Conservation (phyloP, 1,139 yeast genomes). For the Martiniozyma asiatica region DNA sequence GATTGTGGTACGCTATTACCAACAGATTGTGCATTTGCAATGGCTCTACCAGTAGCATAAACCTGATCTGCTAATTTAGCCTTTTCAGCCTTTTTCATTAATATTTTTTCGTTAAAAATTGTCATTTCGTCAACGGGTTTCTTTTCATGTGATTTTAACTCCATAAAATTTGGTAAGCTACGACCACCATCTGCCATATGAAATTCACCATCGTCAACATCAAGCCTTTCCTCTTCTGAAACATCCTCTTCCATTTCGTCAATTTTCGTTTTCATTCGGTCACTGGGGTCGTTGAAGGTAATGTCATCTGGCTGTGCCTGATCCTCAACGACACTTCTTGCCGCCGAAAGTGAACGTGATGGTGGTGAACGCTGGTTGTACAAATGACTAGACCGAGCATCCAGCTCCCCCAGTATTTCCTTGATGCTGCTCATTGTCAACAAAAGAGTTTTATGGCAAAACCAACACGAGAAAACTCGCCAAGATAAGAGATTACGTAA, state of each 20-base stretch:
- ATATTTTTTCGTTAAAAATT: conserved; percentile 19
- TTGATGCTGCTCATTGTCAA: too few relatives aligned
- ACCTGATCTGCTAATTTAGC: conserved; percentile 43
- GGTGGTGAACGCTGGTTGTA: conserved; percentile 2
- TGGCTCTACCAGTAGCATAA: conserved; percentile 48
- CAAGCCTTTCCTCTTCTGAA: conserved; percentile 58
- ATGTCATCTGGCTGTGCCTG: conserved; percentile 31
- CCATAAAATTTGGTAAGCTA: conserved; percentile 47
- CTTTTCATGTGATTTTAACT: conserved; percentile 27
- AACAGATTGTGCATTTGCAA: conserved; percentile 45
- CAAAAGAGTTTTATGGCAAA: too few relatives aligned
- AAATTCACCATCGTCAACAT: conserved; percentile 50
- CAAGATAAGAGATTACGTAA: too few relatives aligned
- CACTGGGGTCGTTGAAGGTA: conserved; percentile 43
- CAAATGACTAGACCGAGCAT: too few relatives aligned
- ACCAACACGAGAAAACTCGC: too few relatives aligned
- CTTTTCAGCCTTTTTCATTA: conserved; percentile 33
- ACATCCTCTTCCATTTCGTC: conserved; percentile 16
- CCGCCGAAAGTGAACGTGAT: conserved; percentile 15
- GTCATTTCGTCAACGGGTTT: conserved; percentile 20
- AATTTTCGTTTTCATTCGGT: conserved; percentile 28
- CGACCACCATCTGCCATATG: conserved; percentile 53
- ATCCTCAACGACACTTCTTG: conserved; percentile 12
- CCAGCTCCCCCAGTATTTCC: too few relatives aligned
- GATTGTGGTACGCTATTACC: conserved; percentile 37